These are phyloP conservation scores for Pythium dissimile DNA, from an alignment of 352 stramenopile genomes.

Conservation along the genomic window DNA sequence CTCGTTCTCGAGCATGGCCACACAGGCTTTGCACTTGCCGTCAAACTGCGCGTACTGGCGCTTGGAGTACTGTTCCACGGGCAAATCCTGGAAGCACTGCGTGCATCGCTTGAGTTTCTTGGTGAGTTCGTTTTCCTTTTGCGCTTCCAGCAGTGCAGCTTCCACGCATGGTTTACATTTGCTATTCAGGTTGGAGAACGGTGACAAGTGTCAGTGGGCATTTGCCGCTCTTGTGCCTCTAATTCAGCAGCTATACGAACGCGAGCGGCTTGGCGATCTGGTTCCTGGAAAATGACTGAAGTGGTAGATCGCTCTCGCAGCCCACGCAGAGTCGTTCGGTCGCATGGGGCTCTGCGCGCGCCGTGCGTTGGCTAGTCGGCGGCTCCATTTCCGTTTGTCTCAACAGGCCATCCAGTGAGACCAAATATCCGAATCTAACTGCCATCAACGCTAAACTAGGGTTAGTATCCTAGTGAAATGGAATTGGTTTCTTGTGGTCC, in stretches of 20 bases:
- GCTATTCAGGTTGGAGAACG: slow-evolving; percentile 19
- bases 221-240: neutral
- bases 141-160: slow-evolving; percentile 17
- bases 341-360: neutral
- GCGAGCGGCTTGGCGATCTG: slow-evolving; percentile 39
- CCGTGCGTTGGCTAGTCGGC: neutral
- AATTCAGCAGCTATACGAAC: slow-evolving; percentile 38
- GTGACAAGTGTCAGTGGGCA: neutral
- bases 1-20: slow-evolving; percentile 43
- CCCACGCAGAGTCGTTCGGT: slow-evolving; percentile 19
- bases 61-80: slow-evolving; percentile 64
- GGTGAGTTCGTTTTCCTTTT: slow-evolving; percentile 19
- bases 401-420: too few species aligned
- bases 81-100: slow-evolving; percentile 72
- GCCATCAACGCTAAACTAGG: slow-evolving; percentile 15
- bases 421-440: slow-evolving; percentile 15
- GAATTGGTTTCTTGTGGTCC: slow-evolving; percentile 8
- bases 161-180: slow-evolving; percentile 63
- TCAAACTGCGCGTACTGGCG: slow-evolving; percentile 59
- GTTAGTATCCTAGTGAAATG: neutral
- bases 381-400: slow-evolving; percentile 7
- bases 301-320: slow-evolving; percentile 24
- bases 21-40: slow-evolving; percentile 58
- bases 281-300: slow-evolving; percentile 39
- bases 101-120: slow-evolving; percentile 57